phyloP scores from a whole-genome alignment of 805 yeast genomes.

The Metschnikowia sp. region DNA sequence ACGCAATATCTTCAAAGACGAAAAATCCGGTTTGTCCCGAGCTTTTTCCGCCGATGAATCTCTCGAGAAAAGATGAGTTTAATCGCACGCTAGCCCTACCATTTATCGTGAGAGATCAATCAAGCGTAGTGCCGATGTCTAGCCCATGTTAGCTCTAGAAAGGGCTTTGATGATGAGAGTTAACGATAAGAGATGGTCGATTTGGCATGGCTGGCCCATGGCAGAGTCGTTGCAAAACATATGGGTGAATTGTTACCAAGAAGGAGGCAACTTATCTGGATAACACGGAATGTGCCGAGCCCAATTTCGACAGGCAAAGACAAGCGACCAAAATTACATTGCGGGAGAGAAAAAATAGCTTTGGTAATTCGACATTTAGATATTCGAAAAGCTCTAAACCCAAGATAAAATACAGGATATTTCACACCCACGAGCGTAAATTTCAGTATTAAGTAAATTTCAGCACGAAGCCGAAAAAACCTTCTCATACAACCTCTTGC shows the following conservation, averaged over 20 bases:
- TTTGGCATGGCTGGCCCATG: constrained; percentile 1
- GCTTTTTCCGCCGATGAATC: constrained; percentile 33
- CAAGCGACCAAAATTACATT: no score
- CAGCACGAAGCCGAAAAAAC: constrained; percentile 1
- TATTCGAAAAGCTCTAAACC: no score
- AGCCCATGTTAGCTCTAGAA: neutral
- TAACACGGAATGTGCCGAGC: no score
- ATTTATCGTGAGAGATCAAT: constrained; percentile 4
- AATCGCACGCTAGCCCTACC: constrained; percentile 24
- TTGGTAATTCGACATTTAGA: no score
- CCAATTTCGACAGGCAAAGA: no score
- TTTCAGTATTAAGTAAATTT: constrained; percentile 7
- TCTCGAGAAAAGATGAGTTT: constrained; percentile 23
- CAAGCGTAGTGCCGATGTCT: neutral
- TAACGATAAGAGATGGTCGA: neutral
- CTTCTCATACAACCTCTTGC: neutral
- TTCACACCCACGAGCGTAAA: constrained; percentile 1
- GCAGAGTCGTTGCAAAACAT: neutral
- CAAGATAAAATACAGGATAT: no score
- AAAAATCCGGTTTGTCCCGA: constrained; percentile 33
- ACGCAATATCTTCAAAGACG: neutral
- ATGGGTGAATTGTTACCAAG: no score
- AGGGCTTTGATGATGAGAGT: neutral
- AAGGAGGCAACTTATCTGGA: no score
- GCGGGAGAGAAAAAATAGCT: no score